These are phyloP conservation scores for Ustilago trichophora DNA, from an alignment of 1,284 basidiomycete genomes.

Conservation along the genomic window DNA sequence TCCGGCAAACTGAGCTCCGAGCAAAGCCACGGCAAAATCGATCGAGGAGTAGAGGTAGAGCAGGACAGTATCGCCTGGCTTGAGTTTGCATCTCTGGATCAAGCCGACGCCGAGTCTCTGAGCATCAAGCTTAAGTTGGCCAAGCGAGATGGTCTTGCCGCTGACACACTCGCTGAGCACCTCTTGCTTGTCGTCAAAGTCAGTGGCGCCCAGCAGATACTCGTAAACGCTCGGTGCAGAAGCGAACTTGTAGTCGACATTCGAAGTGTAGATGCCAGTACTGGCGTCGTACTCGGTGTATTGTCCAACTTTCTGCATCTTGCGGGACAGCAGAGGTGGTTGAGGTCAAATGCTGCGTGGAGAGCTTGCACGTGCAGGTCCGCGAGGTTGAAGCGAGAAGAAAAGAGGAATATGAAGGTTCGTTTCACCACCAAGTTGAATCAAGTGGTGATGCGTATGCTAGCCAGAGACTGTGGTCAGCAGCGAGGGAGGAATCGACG, in stretches of 20 bases:
- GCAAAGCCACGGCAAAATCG: constrained; percentile 29
- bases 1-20: constrained; percentile 37
- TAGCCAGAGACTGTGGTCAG: too few relatives aligned
- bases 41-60: constrained; percentile 32
- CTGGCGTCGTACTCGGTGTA: constrained; percentile 12
- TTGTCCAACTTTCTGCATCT: constrained; percentile 13
- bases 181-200: constrained; percentile 15
- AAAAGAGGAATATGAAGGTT: too few relatives aligned
- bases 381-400: too few relatives aligned
- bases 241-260: constrained; percentile 1
- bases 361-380: too few relatives aligned
- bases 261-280: constrained; percentile 11
- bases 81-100: constrained; percentile 21
- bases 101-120: constrained; percentile 36
- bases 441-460: too few relatives aligned
- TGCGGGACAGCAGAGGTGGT: too few relatives aligned
- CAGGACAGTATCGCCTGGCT: constrained; percentile 38
- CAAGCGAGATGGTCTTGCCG: constrained; percentile 20
- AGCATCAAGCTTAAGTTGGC: constrained; percentile 32
- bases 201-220: constrained; percentile 16
- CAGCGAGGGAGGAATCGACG: too few relatives aligned
- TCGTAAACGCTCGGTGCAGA: constrained; percentile 15
- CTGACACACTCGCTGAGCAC: constrained; percentile 17
- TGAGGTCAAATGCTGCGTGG: too few relatives aligned
- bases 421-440: too few relatives aligned